Conservation (phyloP, 2,329 filamentous ascomycete species). For the Diplodia intermedia region DNA sequence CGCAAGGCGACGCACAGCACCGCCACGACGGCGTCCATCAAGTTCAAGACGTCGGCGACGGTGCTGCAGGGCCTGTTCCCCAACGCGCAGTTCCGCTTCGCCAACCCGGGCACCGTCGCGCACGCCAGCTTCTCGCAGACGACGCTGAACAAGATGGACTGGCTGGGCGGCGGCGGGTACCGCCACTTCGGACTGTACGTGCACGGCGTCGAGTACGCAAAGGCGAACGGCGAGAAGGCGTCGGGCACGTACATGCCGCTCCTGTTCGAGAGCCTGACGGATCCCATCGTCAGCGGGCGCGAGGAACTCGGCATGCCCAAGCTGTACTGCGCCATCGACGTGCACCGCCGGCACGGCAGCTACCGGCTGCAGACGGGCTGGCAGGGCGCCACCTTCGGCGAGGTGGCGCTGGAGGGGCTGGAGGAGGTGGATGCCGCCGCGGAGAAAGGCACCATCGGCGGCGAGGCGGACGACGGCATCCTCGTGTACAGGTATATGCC, state of each 20-base stretch:
- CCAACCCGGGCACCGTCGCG: conserved; percentile 46
- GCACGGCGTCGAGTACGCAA: conserved; percentile 65
- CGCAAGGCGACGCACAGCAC: conserved; percentile 40
- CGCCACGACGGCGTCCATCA: conserved; percentile 50
- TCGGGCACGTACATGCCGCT: conserved; percentile 63
- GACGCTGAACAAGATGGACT: conserved; percentile 59
- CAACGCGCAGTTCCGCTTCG: conserved; percentile 46
- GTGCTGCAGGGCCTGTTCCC: conserved; percentile 52
- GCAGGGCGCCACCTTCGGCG: conserved; percentile 46
- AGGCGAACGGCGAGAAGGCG: conserved; percentile 56
- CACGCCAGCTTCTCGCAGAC: conserved; percentile 50
- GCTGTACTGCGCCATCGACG: conserved; percentile 60
- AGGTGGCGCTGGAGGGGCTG: conserved; percentile 41
- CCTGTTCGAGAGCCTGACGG: conserved; percentile 64
- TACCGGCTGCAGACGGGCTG: conserved; percentile 51
- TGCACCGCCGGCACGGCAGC: conserved; percentile 47
- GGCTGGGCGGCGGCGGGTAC: conserved; percentile 68
- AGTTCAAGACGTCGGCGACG: conserved; percentile 51
- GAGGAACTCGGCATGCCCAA: conserved; percentile 70
- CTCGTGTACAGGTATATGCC: conserved; percentile 67
- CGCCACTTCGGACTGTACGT: conserved; percentile 66
- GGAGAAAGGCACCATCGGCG: conserved; percentile 31
- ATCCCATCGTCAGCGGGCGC: conserved; percentile 65
- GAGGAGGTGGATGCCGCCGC: conserved; percentile 33
- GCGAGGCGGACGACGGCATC: conserved; percentile 54